Evolutionary conservation across 2,329 filamentous ascomycete species (phyloP), one percentile per base, ranked within the genome.

Genomic region (Cladosporium sp.): DNA sequence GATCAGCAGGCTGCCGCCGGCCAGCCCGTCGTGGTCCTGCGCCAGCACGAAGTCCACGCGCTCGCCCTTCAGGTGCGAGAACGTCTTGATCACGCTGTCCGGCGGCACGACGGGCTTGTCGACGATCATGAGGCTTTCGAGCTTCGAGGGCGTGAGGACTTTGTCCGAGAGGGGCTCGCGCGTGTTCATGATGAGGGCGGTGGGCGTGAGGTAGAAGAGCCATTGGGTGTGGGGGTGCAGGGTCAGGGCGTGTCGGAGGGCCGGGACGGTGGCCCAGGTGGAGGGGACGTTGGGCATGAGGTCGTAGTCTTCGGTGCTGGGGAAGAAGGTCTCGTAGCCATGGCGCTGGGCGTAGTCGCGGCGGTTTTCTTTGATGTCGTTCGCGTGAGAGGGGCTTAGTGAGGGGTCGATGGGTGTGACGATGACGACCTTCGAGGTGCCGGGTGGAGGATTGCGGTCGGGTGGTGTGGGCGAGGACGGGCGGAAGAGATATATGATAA

Each of bases 1-100:
- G 10, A 98, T 68, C 11, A 97, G 74, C 57, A 95, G 86, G 70
- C 89, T 95, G 9, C 82, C 83, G 13, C 84, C 79, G 22, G 83
- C 82, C 49, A 98, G 68, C 5, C 92, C 91, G 34, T 87, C 85
- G 44, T 80, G 81, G 66, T 98, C 93, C 71, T 96, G 90, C 6
- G 87, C 86, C 35, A 96, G 69, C 37, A 96, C 79, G 11, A 97
- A 76, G 59, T 95, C 87, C 40, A 95, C 83, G 52, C 90, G 81
- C 42, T 86, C 77, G 34, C 84, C 85, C 57, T 82, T 83, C n/a
- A 95, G 75, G 65, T 95, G 85, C 13, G 80, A 75, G 67, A 95
- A 95, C 0, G 95, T 97, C 75, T 88, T 92, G 73, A 98, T 97
- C 62, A 98, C 91, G 72, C 89, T 95, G 72, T 96, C 89, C 0